Evolutionary conservation across 1,284 basidiomycete species (phyloP).

Genomic region (Clitocybe nebularis): DNA sequence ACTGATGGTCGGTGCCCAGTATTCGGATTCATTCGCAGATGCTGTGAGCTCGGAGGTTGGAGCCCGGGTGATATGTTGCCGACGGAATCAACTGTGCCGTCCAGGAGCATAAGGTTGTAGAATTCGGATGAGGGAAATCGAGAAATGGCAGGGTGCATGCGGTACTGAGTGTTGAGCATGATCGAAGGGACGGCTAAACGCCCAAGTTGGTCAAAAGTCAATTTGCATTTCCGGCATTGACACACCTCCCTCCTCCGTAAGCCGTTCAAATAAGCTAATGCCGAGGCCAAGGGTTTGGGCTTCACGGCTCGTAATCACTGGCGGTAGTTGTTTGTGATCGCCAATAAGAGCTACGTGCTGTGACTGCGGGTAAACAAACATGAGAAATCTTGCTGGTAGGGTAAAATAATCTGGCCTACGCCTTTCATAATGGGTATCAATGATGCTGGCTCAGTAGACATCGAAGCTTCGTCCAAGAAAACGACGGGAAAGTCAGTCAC

Average conservation of each 20-base stretch:
- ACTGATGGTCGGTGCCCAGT: constrained; percentile 45
- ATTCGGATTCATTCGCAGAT: constrained; percentile 31
- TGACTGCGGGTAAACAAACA: constrained; percentile 41
- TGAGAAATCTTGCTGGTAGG: no score
- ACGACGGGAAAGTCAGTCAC: constrained; percentile 89
- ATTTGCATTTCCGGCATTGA: constrained; percentile 14
- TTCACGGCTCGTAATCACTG: constrained; percentile 75
- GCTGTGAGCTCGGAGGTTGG: constrained; percentile 55
- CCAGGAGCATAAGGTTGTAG: constrained; percentile 66
- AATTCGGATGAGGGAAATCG: constrained; percentile 83
- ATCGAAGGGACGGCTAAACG: constrained; percentile 68
- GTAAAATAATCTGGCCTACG: constrained; percentile 43
- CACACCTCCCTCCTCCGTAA: constrained; percentile 76
- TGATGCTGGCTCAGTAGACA: constrained; percentile 91
- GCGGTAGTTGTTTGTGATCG: constrained; percentile 96
- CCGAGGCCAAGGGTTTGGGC: constrained; percentile 71
- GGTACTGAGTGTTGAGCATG: constrained; percentile 91
- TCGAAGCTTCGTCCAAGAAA: constrained; percentile 92
- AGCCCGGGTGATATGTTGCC: constrained; percentile 55
- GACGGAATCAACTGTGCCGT: constrained; percentile 63
- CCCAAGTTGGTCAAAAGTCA: constrained; percentile 12
- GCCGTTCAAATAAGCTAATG: constrained; percentile 83
- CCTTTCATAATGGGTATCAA: constrained; percentile 88
- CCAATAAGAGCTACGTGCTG: constrained; percentile 87
- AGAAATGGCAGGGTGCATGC: constrained; percentile 91